Conservation (phyloP, 495 filamentous ascomycete species). For the Neurospora tetrasperma region DNA sequence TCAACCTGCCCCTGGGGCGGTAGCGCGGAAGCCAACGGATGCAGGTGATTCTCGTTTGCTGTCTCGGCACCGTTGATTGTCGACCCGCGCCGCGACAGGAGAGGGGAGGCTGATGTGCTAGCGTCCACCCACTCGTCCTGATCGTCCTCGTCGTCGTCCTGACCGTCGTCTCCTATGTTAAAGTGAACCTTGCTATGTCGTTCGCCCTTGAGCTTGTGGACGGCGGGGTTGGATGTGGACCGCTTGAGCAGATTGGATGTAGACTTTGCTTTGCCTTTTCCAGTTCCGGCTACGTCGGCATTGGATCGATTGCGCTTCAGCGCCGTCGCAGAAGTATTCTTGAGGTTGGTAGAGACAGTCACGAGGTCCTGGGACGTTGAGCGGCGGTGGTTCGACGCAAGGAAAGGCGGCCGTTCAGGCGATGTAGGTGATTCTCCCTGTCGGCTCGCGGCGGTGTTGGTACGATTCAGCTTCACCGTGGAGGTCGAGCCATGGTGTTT, state of each 20-base stretch:
- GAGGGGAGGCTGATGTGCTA: constrained; percentile 43
- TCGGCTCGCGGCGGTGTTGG: constrained; percentile 4
- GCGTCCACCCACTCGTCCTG: constrained; percentile 47
- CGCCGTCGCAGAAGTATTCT: constrained; percentile 35
- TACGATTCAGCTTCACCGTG: constrained; percentile 31
- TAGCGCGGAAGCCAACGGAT: not conserved
- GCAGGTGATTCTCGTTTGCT: not conserved
- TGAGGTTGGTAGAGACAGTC: constrained; percentile 24
- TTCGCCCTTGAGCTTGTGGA: constrained; percentile 24
- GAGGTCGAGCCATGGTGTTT: constrained; percentile 31
- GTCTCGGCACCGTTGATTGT: constrained; percentile 30
- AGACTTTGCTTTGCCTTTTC: constrained; percentile 32
- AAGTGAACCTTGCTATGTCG: constrained; percentile 38
- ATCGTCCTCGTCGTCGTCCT: constrained; percentile 28
- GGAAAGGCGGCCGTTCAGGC: constrained; percentile 3
- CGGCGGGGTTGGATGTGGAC: constrained; percentile 30
- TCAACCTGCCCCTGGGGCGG: constrained; percentile 13
- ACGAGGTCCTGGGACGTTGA: constrained; percentile 25
- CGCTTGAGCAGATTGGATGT: constrained; percentile 36
- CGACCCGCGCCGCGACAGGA: constrained; percentile 40
- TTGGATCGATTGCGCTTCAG: constrained; percentile 42
- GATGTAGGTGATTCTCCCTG: constrained; percentile 3
- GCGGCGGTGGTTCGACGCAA: constrained; percentile 25
- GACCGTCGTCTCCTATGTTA: constrained; percentile 38
- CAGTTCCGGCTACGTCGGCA: constrained; percentile 23